A percentile compares a stretch with the other conserved stretches of the same genome.
Evolutionary conservation across 495 filamentous ascomycete species (phyloP).

Genomic region (Coniosporium apollinis): DNA sequence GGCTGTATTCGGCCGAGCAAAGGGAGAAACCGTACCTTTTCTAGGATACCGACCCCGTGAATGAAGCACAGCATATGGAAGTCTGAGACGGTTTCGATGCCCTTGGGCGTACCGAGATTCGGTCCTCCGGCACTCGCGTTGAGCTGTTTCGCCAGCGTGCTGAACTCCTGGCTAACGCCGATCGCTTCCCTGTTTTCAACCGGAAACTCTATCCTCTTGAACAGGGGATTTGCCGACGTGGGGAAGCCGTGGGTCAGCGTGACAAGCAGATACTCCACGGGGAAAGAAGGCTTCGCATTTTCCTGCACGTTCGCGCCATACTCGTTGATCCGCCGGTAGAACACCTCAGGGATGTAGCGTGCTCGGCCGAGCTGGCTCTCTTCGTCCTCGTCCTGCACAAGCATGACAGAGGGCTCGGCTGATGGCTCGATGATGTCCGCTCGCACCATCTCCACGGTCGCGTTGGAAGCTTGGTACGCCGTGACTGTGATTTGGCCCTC

Average conservation of each 20-base stretch:
- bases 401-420: slow-evolving; percentile 82
- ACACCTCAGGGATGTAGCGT: slow-evolving; percentile 93
- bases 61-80: slow-evolving; percentile 89
- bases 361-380: slow-evolving; percentile 51
- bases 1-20: no score
- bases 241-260: slow-evolving; percentile 96
- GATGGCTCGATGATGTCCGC: slow-evolving; percentile 92
- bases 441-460: slow-evolving; percentile 90
- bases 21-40: slow-evolving; percentile 42
- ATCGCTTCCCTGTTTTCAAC: slow-evolving; percentile 80
- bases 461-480: slow-evolving; percentile 85
- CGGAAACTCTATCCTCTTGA: slow-evolving; percentile 55
- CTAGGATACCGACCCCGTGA: slow-evolving; percentile 59
- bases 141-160: slow-evolving; percentile 42
- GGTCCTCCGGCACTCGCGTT: slow-evolving; percentile 31
- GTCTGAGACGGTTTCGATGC: slow-evolving; percentile 59
- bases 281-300: slow-evolving; percentile 91
- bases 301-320: slow-evolving; percentile 93
- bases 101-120: slow-evolving; percentile 32
- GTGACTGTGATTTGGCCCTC: slow-evolving; percentile 75
- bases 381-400: slow-evolving; percentile 83
- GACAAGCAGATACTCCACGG: slow-evolving; percentile 88
- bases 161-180: slow-evolving; percentile 64
- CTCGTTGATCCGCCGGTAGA: slow-evolving; percentile 89
- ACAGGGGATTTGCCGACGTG: slow-evolving; percentile 54